Evolutionary conservation across 306 rosid species (phyloP).

Genomic region (Mucuna pruriens): DNA sequence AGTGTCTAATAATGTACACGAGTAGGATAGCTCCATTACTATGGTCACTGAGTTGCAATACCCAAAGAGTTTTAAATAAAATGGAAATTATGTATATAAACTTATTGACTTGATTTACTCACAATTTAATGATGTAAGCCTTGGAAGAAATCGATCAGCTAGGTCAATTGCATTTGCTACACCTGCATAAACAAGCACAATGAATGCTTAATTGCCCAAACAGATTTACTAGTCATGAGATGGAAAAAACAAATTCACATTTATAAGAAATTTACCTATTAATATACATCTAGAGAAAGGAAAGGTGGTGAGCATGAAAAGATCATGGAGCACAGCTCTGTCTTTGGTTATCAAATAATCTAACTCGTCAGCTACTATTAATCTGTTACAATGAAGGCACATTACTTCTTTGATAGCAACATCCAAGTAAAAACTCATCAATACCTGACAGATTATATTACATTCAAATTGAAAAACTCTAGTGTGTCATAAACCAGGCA

Average conservation of each 20-base stretch:
- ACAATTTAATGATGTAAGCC: slow-evolving; percentile 88
- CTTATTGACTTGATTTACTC: slow-evolving; percentile 43
- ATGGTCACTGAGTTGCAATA: slow-evolving; percentile 6
- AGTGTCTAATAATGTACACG: neutral
- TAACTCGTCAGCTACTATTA: slow-evolving; percentile 88
- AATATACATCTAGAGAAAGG: slow-evolving; percentile 88
- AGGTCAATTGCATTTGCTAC: slow-evolving; percentile 94
- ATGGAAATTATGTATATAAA: neutral
- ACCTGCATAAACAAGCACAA: slow-evolving; percentile 53
- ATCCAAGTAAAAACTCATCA: slow-evolving; percentile 10
- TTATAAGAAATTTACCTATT: slow-evolving; percentile 59
- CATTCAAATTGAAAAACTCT: neutral
- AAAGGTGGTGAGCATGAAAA: slow-evolving; percentile 89
- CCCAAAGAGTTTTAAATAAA: neutral
- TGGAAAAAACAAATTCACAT: neutral
- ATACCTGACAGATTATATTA: neutral
- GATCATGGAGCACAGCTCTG: slow-evolving; percentile 86
- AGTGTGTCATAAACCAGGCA: neutral
- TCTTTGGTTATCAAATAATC: slow-evolving; percentile 91
- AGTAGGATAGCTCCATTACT: slow-evolving; percentile 10
- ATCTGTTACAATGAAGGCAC: slow-evolving; percentile 48
- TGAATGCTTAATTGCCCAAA: slow-evolving; percentile 7
- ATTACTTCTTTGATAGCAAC: slow-evolving; percentile 1
- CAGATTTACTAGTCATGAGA: neutral
- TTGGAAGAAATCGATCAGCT: slow-evolving; percentile 94